Evolutionary conservation across 2,329 filamentous ascomycete genomes (phyloP).

Genomic region (Dissoconium aciculare): DNA sequence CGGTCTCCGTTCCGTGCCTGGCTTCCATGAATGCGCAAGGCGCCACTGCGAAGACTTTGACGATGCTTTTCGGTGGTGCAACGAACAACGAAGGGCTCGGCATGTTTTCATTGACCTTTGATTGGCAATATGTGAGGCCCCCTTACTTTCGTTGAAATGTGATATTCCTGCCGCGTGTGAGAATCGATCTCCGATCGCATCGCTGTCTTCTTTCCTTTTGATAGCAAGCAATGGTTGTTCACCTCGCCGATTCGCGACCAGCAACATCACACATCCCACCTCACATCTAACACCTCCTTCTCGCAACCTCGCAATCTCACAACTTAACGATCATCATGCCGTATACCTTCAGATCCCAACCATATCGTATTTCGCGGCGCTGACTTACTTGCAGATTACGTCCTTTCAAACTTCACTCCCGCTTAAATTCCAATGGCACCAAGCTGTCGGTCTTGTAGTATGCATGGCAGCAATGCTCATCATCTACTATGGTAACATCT

Average conservation of each 20-base stretch:
- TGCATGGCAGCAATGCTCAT: slow-evolving; percentile 38
- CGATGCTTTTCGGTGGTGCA: slow-evolving; percentile 38
- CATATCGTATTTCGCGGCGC: no score
- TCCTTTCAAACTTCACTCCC: slow-evolving; percentile 39
- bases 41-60: slow-evolving; percentile 30
- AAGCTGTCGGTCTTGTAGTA: slow-evolving; percentile 31
- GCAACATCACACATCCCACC: no score
- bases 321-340: no score
- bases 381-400: no score
- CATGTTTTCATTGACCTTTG: slow-evolving; percentile 36
- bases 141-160: neutral
- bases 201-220: no score
- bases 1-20: slow-evolving; percentile 40
- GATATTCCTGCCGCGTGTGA: no score
- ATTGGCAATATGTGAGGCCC: slow-evolving; percentile 34
- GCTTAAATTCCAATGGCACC: slow-evolving; percentile 32
- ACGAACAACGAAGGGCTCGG: slow-evolving; percentile 40
- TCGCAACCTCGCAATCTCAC: no score
- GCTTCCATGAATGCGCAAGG: slow-evolving; percentile 39
- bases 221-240: no score
- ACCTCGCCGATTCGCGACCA: no score
- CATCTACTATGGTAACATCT: slow-evolving; percentile 39
- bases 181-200: no score
- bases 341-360: no score
- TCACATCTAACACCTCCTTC: no score